Base-by-base conservation (phyloP, 2,329 filamentous ascomycete species). In the Aspergillus floridensis region DNA sequence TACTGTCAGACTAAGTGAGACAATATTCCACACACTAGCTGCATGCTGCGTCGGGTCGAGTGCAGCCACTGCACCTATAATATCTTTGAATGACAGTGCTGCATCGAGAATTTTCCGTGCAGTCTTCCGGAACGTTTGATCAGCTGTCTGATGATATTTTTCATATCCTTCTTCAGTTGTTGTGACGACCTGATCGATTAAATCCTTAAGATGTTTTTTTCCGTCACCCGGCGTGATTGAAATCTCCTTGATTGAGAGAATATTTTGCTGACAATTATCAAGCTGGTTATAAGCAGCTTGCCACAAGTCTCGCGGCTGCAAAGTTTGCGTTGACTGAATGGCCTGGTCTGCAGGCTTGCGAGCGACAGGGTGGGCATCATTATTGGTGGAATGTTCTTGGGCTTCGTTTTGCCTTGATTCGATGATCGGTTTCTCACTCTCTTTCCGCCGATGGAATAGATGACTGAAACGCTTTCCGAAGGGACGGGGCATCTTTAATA, bases 1-100 rank as follows among this genome's bases (percentile, higher is more conserved):
- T 49, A 65, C 63, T 4, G 53, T 68, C n/a, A 68, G 54, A 32
- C 65, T 59, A 55, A 68, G 53, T 11, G 55, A 66, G 0, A 68
- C 61, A 14, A 66, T 31, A 22, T 53, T 48, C 65, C 59, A 68
- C 11, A 56, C 61, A 56, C 60, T 61, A 32, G 61, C 44, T 51
- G 66, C 59, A 59, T 66, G 51, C 2, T 49, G 12, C 2, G 61
- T 66, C 10, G 60, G 56, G 53, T 68, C 63, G 46, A 61, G 52
- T 24, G 50, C 53, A 5, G 53, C 60, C 7, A 61, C 55, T 11
- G 57, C 35, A 26, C 4, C 49, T n/a, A 65, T 59, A 35, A 63
- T 47, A 29, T 62, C 57, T 29, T 68, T 65, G 35, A 62, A 64
- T 2, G 50, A 59, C 19, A 65, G 55, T 7, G 59, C 54, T 11